A percentile compares a stretch with the other conserved stretches of the same genome.
phyloP scores from a whole-genome alignment of 2,329 filamentous ascomycete genomes.

The Trichoderma endophyticum region DNA sequence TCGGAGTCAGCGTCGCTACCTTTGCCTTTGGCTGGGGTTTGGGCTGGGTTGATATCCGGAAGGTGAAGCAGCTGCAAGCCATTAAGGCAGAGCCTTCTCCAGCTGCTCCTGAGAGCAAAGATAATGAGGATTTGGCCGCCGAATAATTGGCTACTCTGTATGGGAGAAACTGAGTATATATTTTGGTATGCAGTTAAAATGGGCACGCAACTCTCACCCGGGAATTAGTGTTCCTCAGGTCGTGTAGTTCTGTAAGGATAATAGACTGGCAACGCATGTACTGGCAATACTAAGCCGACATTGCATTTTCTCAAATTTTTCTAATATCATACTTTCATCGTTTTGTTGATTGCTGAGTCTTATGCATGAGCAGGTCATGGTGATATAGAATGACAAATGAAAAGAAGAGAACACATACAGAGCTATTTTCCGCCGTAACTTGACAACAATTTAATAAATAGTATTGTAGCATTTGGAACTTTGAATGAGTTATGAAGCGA shows the following conservation, averaged over 20 bases:
- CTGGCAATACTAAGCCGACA: neutral
- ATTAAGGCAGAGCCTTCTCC: neutral
- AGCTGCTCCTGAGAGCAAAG: neutral
- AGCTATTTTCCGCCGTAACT: neutral
- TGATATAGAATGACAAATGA: neutral
- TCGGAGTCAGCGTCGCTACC: neutral
- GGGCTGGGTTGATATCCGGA: neutral
- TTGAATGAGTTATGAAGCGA: too few species aligned
- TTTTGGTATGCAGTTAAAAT: neutral
- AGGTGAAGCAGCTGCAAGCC: neutral
- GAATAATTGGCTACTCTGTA: neutral
- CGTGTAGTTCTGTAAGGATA: neutral
- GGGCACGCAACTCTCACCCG: neutral
- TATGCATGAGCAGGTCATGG: neutral
- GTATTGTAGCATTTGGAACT: too few species aligned
- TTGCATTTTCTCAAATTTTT: neutral
- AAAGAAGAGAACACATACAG: neutral
- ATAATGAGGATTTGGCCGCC: neutral
- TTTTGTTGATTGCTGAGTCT: neutral
- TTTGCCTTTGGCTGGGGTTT: neutral
- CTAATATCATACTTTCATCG: accelerated
- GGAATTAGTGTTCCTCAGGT: neutral
- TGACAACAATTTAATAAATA: too few species aligned
- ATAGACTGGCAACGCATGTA: neutral
- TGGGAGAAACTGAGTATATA: neutral